phyloP scores from a whole-genome alignment of 1,139 yeast species.

The Magnusiomyces fungicola region DNA sequence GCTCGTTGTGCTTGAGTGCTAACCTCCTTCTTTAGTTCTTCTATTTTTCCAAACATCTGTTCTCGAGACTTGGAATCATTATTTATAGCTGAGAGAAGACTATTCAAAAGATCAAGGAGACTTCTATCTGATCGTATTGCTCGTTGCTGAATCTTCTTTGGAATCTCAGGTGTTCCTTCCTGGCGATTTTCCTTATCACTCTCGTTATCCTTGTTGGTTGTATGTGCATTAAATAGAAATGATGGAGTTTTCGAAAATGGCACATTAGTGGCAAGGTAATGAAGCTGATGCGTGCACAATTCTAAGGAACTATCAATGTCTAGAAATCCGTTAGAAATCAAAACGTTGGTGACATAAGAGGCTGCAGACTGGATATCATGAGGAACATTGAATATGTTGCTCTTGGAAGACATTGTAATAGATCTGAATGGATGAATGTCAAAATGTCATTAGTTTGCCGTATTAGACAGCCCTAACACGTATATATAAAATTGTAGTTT shows the following conservation, averaged over 20 bases:
- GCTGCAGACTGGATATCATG: not conserved
- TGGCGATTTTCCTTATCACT: too few species aligned
- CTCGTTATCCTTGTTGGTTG: too few species aligned
- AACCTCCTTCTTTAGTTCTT: not conserved
- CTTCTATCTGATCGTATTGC: not conserved
- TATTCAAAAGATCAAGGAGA: not conserved
- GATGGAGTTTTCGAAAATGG: too few species aligned
- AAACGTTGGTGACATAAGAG: not conserved
- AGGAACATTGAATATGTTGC: slow-evolving; percentile 1
- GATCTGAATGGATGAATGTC: too few species aligned
- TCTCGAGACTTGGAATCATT: not conserved
- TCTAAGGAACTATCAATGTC: not conserved
- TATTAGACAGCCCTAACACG: too few species aligned
- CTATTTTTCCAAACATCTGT: not conserved
- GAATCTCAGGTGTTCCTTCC: not conserved
- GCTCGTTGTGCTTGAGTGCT: too few species aligned
- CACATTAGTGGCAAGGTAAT: not conserved
- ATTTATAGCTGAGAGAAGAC: not conserved
- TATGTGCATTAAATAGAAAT: too few species aligned
- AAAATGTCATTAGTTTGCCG: too few species aligned
- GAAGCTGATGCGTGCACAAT: not conserved
- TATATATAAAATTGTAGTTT: too few species aligned
- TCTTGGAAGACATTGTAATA: too few species aligned
- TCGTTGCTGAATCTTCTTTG: not conserved
- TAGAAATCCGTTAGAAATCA: not conserved